Base-by-base conservation (phyloP, 495 filamentous ascomycete species). In the Podospora sp. region DNA sequence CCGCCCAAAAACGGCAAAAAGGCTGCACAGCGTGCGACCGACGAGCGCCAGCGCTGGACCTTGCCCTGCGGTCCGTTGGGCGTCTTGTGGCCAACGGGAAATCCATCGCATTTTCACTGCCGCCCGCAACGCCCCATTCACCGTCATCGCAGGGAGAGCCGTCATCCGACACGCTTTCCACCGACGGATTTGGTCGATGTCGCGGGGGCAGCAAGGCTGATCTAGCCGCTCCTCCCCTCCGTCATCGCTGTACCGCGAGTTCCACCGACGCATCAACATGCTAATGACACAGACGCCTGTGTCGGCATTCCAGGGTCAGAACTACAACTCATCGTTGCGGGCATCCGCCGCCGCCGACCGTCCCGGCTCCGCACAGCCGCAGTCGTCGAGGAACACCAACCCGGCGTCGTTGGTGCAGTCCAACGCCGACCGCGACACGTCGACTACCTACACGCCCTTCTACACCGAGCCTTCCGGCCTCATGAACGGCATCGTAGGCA, bases 401-500 rank as follows among this genome's bases (percentile, higher is more conserved):
- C 72, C 77, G 69, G 72, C 75, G 70, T 77, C 75, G 70, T 72
- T 76, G 74, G 78, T 63, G 51, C 70, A 62, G 60, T 71, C 75
- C 73, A 75, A 71, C 75, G 76, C 66, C 73, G 74, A 73, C 71
- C 76, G 76, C 72, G 74, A 74, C 63, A 69, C 69, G 20, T 75
- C 75, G 50, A 73, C 61, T 55, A 50, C 64, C 1, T 72, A 71
- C 40, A 46, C 40, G 40, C 40, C 40, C 16, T 46, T 46, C 52
- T 65, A 40, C 33, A 25, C 61, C 26, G 49, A 29, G 24, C 18
- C 35, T 8, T 21, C 40, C 25, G 22, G 74, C 75, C 81, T 75
- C 66, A 92, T 92, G 88, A 90, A 90, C 76, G 88, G 89, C 66
- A 86, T 90, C 72, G 83, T 86, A 65, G 88, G 89, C 66, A 87